A percentile compares a stretch with the other conserved stretches of the same genome.
phyloP scores from a whole-genome alignment of 768 basidiomycete genomes.

The Phlegmacium glaucopus region DNA sequence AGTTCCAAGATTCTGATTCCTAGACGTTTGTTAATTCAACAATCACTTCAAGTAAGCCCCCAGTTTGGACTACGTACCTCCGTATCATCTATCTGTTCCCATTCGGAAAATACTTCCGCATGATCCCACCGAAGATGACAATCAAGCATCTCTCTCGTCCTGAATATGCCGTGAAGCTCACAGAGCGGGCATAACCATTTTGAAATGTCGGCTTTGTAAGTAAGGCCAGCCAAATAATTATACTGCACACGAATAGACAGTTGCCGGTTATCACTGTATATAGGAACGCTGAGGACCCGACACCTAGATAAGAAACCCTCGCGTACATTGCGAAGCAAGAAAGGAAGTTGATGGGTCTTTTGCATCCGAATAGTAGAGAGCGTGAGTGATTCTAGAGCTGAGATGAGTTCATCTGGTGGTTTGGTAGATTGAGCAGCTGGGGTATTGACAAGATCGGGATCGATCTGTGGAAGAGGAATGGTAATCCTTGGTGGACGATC shows the following conservation, averaged over 20 bases:
- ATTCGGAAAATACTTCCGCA: conserved; percentile 19
- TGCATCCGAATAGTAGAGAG: conserved; percentile 34
- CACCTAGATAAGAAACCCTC: conserved; percentile 47
- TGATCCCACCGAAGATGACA: conserved; percentile 26
- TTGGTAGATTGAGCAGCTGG: conserved; percentile 1
- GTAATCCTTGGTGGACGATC: conserved; percentile 12
- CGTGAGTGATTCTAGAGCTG: conserved; percentile 30
- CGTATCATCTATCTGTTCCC: conserved; percentile 14
- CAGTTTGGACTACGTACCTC: conserved; percentile 4
- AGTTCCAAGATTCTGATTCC: conserved; percentile 7
- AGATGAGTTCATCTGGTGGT: conserved; percentile 32
- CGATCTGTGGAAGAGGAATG: conserved; percentile 11
- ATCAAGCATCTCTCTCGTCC: conserved; percentile 22
- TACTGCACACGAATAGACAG: conserved; percentile 24
- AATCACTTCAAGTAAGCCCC: not conserved
- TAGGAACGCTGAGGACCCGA: conserved; percentile 30
- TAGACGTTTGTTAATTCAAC: not conserved
- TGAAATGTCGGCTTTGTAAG: conserved; percentile 12
- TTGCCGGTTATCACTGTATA: conserved; percentile 15
- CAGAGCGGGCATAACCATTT: conserved; percentile 25
- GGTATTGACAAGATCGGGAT: conserved; percentile 5
- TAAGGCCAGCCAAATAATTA: conserved; percentile 14
- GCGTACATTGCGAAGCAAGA: conserved; percentile 50
- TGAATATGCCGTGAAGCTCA: conserved; percentile 17
- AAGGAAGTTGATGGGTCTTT: conserved; percentile 44